A percentile compares a stretch with the other conserved stretches of the same genome.
These are phyloP conservation scores for Solanum medicagineum DNA, from an alignment of 257 asterid genomes.

Conservation along the genomic window DNA sequence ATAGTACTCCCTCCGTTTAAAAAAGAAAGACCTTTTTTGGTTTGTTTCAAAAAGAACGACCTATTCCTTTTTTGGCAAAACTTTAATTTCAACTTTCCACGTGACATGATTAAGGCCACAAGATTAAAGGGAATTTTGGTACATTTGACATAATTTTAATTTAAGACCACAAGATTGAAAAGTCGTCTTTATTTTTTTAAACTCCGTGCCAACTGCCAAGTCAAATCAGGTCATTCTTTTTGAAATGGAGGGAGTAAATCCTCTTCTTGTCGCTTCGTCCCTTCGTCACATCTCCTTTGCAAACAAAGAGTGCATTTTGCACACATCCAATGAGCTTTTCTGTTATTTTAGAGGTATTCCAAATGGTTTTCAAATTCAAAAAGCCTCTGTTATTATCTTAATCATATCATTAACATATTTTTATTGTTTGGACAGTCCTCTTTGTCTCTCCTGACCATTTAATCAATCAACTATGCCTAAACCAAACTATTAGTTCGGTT, in stretches of 20 bases:
- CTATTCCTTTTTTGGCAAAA: too few relatives aligned
- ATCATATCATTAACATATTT: neutral
- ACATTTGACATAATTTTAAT: too few relatives aligned
- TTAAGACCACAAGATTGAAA: too few relatives aligned
- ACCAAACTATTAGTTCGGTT: neutral
- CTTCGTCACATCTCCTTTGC: neutral
- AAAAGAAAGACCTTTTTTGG: too few relatives aligned
- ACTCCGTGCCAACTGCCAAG: too few relatives aligned
- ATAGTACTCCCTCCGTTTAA: neutral
- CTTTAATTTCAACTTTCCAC: too few relatives aligned
- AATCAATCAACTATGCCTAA: neutral
- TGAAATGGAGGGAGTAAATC: neutral
- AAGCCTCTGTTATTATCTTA: neutral
- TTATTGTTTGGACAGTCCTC: neutral
- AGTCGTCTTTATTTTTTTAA: too few relatives aligned
- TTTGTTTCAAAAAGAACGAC: too few relatives aligned
- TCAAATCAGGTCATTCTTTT: too few relatives aligned
- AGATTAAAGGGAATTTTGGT: too few relatives aligned
- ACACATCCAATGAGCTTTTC: neutral
- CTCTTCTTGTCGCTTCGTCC: neutral
- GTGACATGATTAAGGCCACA: too few relatives aligned
- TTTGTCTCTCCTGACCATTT: neutral
- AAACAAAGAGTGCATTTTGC: neutral
- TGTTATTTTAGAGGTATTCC: neutral
- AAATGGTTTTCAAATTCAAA: neutral